phyloP scores from a whole-genome alignment of 768 basidiomycete species.

The Amanita exitialis region DNA sequence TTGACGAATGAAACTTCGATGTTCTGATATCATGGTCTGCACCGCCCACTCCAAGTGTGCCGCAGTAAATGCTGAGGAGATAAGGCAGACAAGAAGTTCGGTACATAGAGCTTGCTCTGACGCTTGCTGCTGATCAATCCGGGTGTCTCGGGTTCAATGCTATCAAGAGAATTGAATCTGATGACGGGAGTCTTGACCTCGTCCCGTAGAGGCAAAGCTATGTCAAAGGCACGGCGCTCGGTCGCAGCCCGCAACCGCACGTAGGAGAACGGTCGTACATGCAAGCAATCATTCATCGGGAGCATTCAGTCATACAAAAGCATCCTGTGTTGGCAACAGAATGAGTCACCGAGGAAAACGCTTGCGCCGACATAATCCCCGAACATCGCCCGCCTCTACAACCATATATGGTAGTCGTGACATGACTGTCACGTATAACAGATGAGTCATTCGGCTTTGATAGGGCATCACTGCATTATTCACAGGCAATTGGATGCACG shows the following conservation, averaged over 20 bases:
- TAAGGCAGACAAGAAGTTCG: slow-evolving; percentile 55
- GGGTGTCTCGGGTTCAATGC: slow-evolving; percentile 7
- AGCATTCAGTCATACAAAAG: no score
- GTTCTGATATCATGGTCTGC: slow-evolving; percentile 39
- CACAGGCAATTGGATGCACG: background rate
- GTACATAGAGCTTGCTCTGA: slow-evolving; percentile 45
- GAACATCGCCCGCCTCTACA: background rate
- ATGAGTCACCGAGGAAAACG: no score
- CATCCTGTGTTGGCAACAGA: background rate
- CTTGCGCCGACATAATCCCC: background rate
- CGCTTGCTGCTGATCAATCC: slow-evolving; percentile 42
- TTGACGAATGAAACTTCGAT: slow-evolving; percentile 45
- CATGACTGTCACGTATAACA: background rate
- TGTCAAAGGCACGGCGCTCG: no score
- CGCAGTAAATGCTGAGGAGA: slow-evolving; percentile 58
- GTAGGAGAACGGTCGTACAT: background rate
- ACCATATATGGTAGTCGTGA: background rate
- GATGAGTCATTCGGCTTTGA: background rate
- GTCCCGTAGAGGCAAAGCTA: no score
- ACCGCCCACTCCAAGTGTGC: slow-evolving; percentile 64
- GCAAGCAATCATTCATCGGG: background rate
- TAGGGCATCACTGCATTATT: background rate
- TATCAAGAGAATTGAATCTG: no score
- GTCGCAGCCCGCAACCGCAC: no score
- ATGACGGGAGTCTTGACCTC: no score